Percentiles rank a stretch among this genome's conserved stretches.
phyloP scores from a whole-genome alignment of 345 rosid genomes.

The Eucalyptus marginata region DNA sequence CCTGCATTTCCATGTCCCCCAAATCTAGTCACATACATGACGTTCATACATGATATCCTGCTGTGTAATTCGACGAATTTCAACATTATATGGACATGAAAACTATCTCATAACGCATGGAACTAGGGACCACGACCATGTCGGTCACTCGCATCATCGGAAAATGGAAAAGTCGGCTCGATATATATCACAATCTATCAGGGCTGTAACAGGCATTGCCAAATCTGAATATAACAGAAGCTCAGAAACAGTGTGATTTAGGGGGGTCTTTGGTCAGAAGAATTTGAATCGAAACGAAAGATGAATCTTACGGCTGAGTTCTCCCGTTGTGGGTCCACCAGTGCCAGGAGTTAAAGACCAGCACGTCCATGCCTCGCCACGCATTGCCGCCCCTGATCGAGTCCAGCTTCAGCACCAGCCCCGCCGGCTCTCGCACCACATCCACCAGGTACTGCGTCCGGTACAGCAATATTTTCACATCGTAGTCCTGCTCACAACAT shows the following conservation, averaged over 20 bases:
- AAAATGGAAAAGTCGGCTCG: neutral
- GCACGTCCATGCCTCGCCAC: conserved; percentile 86
- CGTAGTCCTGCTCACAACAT: neutral
- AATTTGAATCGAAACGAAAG: neutral
- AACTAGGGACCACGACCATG: neutral
- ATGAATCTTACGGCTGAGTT: conserved; percentile 49
- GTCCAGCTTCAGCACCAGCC: conserved; percentile 57
- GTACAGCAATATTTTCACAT: neutral
- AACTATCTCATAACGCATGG: neutral
- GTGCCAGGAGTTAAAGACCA: conserved; percentile 84
- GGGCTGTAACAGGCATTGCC: neutral
- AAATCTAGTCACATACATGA: neutral
- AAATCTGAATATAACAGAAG: neutral
- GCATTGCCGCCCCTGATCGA: conserved; percentile 50
- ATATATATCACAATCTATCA: neutral
- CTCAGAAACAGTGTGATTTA: neutral
- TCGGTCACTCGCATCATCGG: neutral
- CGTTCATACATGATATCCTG: neutral
- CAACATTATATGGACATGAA: neutral
- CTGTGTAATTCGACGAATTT: neutral
- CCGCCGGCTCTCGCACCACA: conserved; percentile 3
- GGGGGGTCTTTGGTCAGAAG: neutral
- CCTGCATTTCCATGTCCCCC: conserved; percentile 14
- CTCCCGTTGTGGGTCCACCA: conserved; percentile 90
- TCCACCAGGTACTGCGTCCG: conserved; percentile 4